Conservation (phyloP, 2,329 filamentous ascomycete species). For the Paecilomyces variotii region DNA sequence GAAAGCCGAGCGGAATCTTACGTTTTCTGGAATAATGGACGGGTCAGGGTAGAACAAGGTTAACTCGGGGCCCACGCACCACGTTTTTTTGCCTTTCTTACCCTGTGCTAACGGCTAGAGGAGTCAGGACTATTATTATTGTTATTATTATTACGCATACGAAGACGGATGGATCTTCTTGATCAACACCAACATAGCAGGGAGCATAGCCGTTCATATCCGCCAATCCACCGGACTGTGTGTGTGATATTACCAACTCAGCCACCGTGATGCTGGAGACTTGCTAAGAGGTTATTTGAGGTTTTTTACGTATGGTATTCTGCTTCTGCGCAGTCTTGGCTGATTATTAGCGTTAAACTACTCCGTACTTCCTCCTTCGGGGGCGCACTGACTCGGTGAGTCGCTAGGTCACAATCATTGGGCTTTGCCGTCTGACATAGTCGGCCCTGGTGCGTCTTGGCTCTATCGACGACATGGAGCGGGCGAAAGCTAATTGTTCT, state of each 20-base stretch:
- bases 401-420: not conserved
- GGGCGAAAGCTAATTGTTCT: not conserved
- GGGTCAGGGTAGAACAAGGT: not conserved
- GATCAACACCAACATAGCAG: not conserved
- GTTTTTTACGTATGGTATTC: not conserved
- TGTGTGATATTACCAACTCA: not conserved
- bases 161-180: not conserved
- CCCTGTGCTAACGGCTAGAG: not conserved
- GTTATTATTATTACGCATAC: not conserved
- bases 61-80: not conserved
- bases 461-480: not conserved
- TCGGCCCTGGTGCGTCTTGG: not conserved
- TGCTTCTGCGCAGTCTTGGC: not conserved
- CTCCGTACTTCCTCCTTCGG: not conserved
- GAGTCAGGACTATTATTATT: too few species aligned
- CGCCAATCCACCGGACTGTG: not conserved
- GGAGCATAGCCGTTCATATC: not conserved
- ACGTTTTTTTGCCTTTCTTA: not conserved
- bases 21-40: not conserved
- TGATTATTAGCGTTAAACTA: not conserved
- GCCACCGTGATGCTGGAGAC: not conserved
- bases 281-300: not conserved
- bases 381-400: not conserved
- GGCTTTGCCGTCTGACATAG: not conserved
- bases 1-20: not conserved